phyloP scores from a whole-genome alignment of 2,329 filamentous ascomycete species.

The Arthrinium phaeospermum region DNA sequence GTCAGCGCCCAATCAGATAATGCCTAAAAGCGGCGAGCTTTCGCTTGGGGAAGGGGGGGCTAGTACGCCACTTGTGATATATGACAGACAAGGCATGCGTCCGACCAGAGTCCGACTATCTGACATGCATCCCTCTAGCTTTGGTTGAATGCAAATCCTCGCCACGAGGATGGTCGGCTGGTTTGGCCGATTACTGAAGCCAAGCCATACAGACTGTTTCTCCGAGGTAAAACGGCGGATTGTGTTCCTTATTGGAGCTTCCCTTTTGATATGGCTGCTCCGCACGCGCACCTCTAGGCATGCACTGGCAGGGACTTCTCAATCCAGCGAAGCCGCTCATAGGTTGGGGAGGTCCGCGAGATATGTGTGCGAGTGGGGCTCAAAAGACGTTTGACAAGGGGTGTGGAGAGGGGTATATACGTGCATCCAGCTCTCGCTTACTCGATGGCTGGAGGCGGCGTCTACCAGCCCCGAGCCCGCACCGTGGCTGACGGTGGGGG shows the following conservation, averaged over 20 bases:
- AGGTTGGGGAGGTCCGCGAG: not conserved
- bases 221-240: no score
- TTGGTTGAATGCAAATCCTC: not conserved
- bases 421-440: not conserved
- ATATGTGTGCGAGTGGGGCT: not conserved
- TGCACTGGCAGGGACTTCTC: not conserved
- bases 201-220: not conserved
- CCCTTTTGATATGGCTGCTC: not conserved
- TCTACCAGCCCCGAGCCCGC: not conserved
- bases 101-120: not conserved
- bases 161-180: not conserved
- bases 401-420: not conserved
- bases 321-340: not conserved
- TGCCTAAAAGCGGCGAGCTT: not conserved
- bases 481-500: not conserved
- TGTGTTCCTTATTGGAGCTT: not conserved
- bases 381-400: conserved; percentile 10
- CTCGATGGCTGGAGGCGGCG: not conserved
- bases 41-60: not conserved
- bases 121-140: not conserved
- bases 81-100: not conserved
- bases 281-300: not conserved
- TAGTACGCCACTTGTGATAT: not conserved
- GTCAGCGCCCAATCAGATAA: not conserved
- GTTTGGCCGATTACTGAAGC: not conserved